These are phyloP conservation scores for Pestalotiopsis fici DNA, from an alignment of 2,329 filamentous ascomycete species.

Conservation along the genomic window DNA sequence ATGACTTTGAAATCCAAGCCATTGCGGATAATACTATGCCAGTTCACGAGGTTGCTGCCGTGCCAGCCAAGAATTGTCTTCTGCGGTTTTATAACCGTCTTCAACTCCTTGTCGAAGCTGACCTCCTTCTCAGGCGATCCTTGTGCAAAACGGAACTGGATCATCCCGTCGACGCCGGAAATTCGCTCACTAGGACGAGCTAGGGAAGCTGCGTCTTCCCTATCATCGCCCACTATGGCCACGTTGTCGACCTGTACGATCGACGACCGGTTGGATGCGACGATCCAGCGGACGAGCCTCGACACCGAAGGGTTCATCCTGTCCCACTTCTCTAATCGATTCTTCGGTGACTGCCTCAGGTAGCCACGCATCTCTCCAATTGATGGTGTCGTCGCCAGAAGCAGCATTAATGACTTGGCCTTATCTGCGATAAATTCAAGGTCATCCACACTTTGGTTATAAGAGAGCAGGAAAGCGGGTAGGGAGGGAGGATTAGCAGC, in stretches of 20 bases:
- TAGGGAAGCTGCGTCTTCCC: slow-evolving; percentile 3
- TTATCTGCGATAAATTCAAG: slow-evolving; percentile 32
- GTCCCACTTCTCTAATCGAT: slow-evolving; percentile 44
- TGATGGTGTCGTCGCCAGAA: slow-evolving; percentile 61
- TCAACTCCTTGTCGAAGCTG: slow-evolving; percentile 66
- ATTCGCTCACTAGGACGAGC: slow-evolving; percentile 50
- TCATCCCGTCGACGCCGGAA: slow-evolving; percentile 63
- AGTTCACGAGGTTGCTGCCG: slow-evolving; percentile 74
- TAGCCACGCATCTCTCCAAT: slow-evolving; percentile 58
- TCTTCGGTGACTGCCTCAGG: slow-evolving; percentile 40
- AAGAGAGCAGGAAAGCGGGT: slow-evolving; percentile 32
- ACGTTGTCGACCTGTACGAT: slow-evolving; percentile 72
- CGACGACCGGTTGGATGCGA: slow-evolving; percentile 85
- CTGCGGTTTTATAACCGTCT: slow-evolving; percentile 36
- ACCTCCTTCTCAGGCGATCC: slow-evolving; percentile 86
- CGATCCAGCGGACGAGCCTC: slow-evolving; percentile 79
- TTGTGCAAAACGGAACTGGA: slow-evolving; percentile 87
- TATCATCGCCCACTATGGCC: slow-evolving; percentile 16
- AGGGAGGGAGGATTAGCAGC: too few relatives aligned
- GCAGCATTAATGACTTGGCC: slow-evolving; percentile 52
- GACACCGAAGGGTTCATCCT: slow-evolving; percentile 66
- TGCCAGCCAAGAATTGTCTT: slow-evolving; percentile 83
- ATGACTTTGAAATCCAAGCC: slow-evolving; percentile 72
- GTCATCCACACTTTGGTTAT: slow-evolving; percentile 59
- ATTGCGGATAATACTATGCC: slow-evolving; percentile 86